Percentiles rank a stretch among this genome's conserved stretches.
Conservation (phyloP, 371 early-diverging fungal genomes). For the Apophysomyces elegans region DNA sequence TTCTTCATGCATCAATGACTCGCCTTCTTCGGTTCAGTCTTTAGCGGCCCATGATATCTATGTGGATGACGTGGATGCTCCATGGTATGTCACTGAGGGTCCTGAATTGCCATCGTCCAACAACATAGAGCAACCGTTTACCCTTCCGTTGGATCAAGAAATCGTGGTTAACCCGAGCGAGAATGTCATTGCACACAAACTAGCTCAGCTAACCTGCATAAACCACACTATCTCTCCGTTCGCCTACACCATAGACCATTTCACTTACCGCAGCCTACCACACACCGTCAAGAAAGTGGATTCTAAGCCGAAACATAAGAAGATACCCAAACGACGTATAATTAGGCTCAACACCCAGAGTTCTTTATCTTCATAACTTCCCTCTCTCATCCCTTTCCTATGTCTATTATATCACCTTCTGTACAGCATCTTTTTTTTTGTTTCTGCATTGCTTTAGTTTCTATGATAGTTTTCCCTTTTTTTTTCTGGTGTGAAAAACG, state of each 20-base stretch:
- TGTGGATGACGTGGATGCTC: constrained; percentile 31
- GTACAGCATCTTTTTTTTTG: background rate
- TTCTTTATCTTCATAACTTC: background rate
- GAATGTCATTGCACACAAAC: constrained; percentile 85
- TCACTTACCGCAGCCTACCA: constrained; percentile 78
- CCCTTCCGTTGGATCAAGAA: constrained; percentile 48
- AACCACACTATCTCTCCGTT: constrained; percentile 90
- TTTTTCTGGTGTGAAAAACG: background rate
- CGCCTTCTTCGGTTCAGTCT: constrained; percentile 12
- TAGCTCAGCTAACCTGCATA: constrained; percentile 81
- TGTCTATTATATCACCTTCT: background rate
- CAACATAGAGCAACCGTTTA: constrained; percentile 15
- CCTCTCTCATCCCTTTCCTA: background rate
- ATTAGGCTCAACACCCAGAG: constrained; percentile 34
- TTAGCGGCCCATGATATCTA: constrained; percentile 19
- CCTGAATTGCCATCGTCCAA: constrained; percentile 20
- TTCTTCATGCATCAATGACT: background rate
- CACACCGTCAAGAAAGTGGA: constrained; percentile 46
- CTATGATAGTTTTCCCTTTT: background rate
- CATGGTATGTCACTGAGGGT: constrained; percentile 33
- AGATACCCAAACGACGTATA: constrained; percentile 48
- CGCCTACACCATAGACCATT: constrained; percentile 80
- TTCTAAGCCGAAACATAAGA: constrained; percentile 38
- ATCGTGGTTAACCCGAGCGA: constrained; percentile 67
- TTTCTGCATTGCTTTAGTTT: background rate